Evolutionary conservation across 371 early-diverging fungal species (phyloP).

Genomic region (Umbelopsis sp.): DNA sequence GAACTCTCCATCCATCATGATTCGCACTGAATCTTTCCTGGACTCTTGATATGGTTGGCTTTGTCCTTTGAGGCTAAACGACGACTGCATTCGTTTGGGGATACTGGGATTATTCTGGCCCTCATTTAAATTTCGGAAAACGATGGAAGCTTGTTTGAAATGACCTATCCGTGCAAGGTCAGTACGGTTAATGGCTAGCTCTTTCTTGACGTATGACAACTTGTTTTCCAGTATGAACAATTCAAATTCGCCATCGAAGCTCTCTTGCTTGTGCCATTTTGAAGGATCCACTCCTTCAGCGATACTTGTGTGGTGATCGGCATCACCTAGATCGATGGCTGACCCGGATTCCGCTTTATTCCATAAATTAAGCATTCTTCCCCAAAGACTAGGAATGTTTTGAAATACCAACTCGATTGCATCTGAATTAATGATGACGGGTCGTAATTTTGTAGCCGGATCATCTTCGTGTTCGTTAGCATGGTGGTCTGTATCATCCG

Average conservation of each 20-base stretch:
- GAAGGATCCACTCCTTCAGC: conserved; percentile 10
- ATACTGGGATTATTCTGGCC: background rate
- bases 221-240: conserved; percentile 16
- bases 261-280: conserved; percentile 13
- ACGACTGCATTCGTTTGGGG: background rate
- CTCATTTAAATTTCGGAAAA: background rate
- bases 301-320: background rate
- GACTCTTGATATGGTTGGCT: background rate
- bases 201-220: conserved; percentile 19
- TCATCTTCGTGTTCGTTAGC: background rate
- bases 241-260: conserved; percentile 17
- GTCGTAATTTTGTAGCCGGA: background rate
- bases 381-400: conserved; percentile 22
- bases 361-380: conserved; percentile 19
- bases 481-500: background rate
- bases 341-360: conserved; percentile 16
- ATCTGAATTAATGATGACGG: background rate
- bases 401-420: conserved; percentile 20
- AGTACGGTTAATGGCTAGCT: conserved; percentile 19
- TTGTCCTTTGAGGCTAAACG: background rate
- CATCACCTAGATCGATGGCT: background rate
- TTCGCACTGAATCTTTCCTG: background rate
- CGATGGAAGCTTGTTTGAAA: conserved; percentile 11
- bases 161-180: conserved; percentile 20
- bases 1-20: conserved; percentile 23